Evolutionary conservation across 116 monocot genomes (phyloP).

Genomic region (Thalassia testudinum): DNA sequence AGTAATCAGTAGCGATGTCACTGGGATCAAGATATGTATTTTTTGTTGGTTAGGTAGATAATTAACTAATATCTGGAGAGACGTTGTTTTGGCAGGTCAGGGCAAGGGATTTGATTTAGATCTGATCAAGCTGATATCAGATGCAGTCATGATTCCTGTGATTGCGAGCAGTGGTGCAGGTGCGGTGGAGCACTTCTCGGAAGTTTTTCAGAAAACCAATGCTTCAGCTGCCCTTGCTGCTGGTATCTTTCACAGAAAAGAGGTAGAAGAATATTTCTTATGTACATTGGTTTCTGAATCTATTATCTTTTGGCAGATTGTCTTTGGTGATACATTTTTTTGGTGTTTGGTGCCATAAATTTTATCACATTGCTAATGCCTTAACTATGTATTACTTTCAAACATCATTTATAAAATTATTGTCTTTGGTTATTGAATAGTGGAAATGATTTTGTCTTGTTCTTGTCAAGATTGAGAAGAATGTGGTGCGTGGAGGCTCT

Average conservation of each 20-base stretch:
- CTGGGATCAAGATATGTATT: no score
- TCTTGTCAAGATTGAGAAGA: no score
- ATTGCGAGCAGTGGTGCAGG: constrained; percentile 99
- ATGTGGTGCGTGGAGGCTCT: no score
- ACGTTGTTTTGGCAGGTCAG: constrained; percentile 42
- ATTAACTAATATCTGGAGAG: no score
- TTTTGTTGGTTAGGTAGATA: no score
- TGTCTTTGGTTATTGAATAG: no score
- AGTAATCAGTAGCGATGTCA: no score
- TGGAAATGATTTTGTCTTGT: no score
- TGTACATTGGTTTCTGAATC: neutral
- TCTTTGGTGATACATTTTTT: neutral
- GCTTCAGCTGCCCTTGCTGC: constrained; percentile 99
- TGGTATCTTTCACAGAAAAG: constrained; percentile 96
- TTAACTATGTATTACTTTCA: no score
- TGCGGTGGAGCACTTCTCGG: constrained; percentile 68
- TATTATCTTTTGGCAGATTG: neutral
- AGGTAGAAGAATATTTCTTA: constrained; percentile 23
- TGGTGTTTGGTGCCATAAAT: neutral
- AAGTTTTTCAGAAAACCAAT: constrained; percentile 81
- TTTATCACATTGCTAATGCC: no score
- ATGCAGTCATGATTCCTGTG: constrained; percentile 86
- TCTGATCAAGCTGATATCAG: constrained; percentile 69
- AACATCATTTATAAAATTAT: no score
- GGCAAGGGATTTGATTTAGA: constrained; percentile 90